Evolutionary conservation across 805 yeast species (phyloP).

Genomic region (Saccharomycopsis microspora): DNA sequence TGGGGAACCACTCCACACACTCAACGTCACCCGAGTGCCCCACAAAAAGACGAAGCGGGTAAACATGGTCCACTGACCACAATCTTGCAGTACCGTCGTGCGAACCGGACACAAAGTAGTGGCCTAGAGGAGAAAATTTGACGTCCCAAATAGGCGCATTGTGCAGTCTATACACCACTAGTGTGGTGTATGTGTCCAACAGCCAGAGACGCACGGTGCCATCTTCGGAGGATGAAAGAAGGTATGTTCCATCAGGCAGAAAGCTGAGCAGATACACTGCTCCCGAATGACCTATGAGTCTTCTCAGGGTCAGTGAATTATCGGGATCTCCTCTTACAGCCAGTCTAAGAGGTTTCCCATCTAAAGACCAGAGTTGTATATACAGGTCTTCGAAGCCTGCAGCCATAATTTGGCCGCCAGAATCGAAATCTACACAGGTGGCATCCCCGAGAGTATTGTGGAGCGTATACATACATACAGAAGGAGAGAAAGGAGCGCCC

Average conservation of each 20-base stretch:
- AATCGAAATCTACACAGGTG: constrained; percentile 79
- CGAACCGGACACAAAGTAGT: constrained; percentile 95
- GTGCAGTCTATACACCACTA: constrained; percentile 94
- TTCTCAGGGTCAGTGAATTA: constrained; percentile 32
- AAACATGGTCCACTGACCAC: constrained; percentile 97
- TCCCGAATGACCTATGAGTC: constrained; percentile 84
- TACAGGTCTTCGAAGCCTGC: constrained; percentile 92
- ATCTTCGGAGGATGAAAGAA: constrained; percentile 82
- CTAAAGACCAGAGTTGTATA: constrained; percentile 85
- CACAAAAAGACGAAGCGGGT: constrained; percentile 91
- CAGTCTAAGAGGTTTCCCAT: constrained; percentile 73
- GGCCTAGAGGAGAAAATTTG: constrained; percentile 87
- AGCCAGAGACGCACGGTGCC: constrained; percentile 92
- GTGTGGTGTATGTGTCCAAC: constrained; percentile 74
- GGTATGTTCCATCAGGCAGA: constrained; percentile 77
- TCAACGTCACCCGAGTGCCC: constrained; percentile 97
- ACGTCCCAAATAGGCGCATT: constrained; percentile 98
- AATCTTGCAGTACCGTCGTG: constrained; percentile 96
- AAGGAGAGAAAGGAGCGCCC: constrained; percentile 71
- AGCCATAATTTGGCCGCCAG: constrained; percentile 77
- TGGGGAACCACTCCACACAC: constrained; percentile 90
- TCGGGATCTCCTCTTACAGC: constrained; percentile 43
- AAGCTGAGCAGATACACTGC: constrained; percentile 86
- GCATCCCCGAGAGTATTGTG: constrained; percentile 87
- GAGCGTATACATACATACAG: constrained; percentile 96